Evolutionary conservation across 768 basidiomycete genomes (phyloP), one percentile per base, ranked within the genome.

Genomic region (Galerina marginata): DNA sequence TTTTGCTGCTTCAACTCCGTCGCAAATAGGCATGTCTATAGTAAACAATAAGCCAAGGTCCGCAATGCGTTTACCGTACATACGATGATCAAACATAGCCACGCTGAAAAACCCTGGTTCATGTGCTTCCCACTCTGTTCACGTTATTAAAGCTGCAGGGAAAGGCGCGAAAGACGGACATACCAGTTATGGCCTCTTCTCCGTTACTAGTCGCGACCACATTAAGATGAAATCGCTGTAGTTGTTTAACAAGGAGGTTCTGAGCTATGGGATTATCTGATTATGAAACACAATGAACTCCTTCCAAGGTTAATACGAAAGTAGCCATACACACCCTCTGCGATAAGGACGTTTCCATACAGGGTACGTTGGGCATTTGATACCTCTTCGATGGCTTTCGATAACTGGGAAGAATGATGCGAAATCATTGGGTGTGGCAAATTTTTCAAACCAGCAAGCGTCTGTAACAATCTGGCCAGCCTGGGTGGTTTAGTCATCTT

Each of bases 81-180:
- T 65, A 90, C 89, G 90, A 69, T 92, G 89, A 65, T 92, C 90
- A 64, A 92, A 90, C 25, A 92, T 67, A 5, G 89, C 89, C 2
- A 86, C 81, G 60, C 82, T 85, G 71, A 89, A 92, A 70, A 83
- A 86, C 0, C 89, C 89, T 43, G 88, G 86, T 48, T 82, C 83
- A 51, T 86, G 87, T 26, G 81, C 72, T 70, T 89, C 85, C 89
- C 89, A 91, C 73, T 87, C 90, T 86, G 58, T 33, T 48, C 16
- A 58, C 51, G 45, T 38, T 45, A 59, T 42, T 56, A 40, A 38
- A 16, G 36, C 25, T 64, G 36, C 2, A 5, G 12, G 20, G 39
- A 46, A 12, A 43, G 57, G 12, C 15, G 15, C 47, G 25, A 11
- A 54, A 6, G 33, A 6, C 9, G 46, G 5, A 59, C 73, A 38